Evolutionary conservation across 176 grass and related monocot species (phyloP), one percentile per base, ranked within the genome.

Genomic region (Chloris gayana): DNA sequence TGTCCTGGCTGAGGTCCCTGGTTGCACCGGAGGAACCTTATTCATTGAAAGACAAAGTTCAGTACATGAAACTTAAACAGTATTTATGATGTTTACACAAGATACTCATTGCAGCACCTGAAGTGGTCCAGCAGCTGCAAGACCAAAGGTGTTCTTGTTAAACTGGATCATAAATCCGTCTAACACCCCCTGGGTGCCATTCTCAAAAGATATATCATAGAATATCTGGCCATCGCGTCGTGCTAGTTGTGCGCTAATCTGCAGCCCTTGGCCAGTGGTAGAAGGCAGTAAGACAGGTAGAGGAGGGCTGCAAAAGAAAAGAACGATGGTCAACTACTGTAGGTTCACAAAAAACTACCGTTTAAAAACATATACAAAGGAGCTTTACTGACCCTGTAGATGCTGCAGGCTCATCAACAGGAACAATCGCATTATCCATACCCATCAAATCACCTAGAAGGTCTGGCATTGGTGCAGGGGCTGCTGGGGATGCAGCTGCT

Each of bases 131-230:
- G 86, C 96, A 49, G 93, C 90, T 70, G 88, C 90, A 87, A 99
- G 79, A 80, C 96, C 92, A 86, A 99, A 95, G 41, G 96, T 91
- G 60, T 95, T 99, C 82, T 99, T 99, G 88, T 95, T 99, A 85
- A 99, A 99, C 83, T 99, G 96, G 64, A 99, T 99, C 96, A 99
- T 99, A 84, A 99, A 99, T 77, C 96, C 96, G 91, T 99, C 96
- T 51, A 95, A 78, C n/a, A 81, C 72, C 67, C 72, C 31, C 78
- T 93, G 88, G 29, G 92, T 86, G 61, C 83, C 83, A 69, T 99
- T 99, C 76, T 99, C 96, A 80, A 99, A 93, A 67, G 86, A 85
- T 72, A 99, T 76, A 61, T 83, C 84, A 54, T 99, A 99, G 70
- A 87, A 99, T 89, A 99, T 95, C 77, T 95, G 96, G 49, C 93